Evolutionary conservation across 805 yeast genomes (phyloP), one percentile per base, ranked within the genome.

Genomic region (Peterozyma xylosa): DNA sequence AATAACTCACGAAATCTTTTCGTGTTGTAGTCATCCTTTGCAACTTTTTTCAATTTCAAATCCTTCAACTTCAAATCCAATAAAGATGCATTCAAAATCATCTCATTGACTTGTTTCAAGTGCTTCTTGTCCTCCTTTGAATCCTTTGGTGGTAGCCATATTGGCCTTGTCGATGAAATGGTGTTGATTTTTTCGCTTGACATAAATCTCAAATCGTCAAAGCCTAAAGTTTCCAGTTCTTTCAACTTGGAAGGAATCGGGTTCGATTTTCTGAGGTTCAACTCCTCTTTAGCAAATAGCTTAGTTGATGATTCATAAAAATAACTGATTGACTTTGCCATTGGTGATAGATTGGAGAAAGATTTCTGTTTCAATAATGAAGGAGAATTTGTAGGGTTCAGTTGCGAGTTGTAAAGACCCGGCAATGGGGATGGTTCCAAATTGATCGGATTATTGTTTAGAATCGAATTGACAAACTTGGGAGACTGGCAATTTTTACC

Each of bases 81-180:
- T 37, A 53, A 51, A 1, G 68, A 67, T 4, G 66, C 59, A 17
- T 53, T 48, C 15, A 64, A 61, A 15, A 67, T 57, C 45, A 67
- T 51, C 17, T 55, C 53, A 34, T 70, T 63, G 44, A 81, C 71
- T 53, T 81, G 80, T 39, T 62, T 66, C 51, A 78, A 80, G 53
- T 82, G 90, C 45, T 67, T 67, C 32, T 63, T 56, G 36, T 70
- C 70, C 53, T 82, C 90, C 11, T 54, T 57, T 3, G 62, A 54
- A 35, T 68, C 64, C 56, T 82, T 82, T 5, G 88, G 88, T 5
- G 90, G 90, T 38, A 81, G 58, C 74, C 86, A 79, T 41, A 78
- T 72, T 3, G 90, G 90, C 51, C 90, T 68, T 1, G 87, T 73
- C 37, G 76, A 78, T 42, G 82, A 72, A 33, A 82, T 59, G 10